Conservation (phyloP, 2,329 filamentous ascomycete genomes). For the Chaetomiaceae sp. region DNA sequence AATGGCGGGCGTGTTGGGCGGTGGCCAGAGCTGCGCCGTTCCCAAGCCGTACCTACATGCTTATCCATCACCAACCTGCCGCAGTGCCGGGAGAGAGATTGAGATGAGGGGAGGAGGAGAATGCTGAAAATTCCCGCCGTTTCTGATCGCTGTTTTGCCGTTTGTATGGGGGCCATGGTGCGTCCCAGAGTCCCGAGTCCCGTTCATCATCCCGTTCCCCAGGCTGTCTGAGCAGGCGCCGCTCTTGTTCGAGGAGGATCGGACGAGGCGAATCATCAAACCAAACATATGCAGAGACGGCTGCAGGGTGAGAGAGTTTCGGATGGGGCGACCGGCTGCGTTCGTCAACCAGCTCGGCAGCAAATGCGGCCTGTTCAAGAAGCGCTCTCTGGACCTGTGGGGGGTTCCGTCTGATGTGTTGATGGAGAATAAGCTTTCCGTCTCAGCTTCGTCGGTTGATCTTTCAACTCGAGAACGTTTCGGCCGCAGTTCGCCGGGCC, state of each 20-base stretch:
- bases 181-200: conserved; percentile 16
- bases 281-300: conserved; percentile 11
- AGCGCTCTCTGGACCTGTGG: too few relatives aligned
- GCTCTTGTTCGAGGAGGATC: conserved; percentile 19
- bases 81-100: neutral
- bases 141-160: conserved; percentile 23
- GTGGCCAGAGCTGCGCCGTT: too few relatives aligned
- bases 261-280: conserved; percentile 18
- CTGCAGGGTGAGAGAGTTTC: neutral
- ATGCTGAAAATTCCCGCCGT: conserved; percentile 3
- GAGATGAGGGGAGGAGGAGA: neutral
- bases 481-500: conserved; percentile 4
- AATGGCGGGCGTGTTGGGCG: neutral
- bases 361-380: neutral
- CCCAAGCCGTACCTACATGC: too few relatives aligned
- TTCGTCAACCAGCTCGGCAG: neutral
- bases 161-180: conserved; percentile 12
- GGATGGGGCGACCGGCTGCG: neutral
- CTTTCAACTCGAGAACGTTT: conserved; percentile 6
- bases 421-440: conserved; percentile 5
- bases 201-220: conserved; percentile 16
- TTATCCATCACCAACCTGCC: neutral
- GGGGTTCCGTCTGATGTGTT: neutral
- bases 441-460: conserved; percentile 10
- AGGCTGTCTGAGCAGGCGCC: conserved; percentile 12